A percentile compares a stretch with the other conserved stretches of the same genome.
phyloP scores from a whole-genome alignment of 352 stramenopile genomes.

The Aphanomyces invadans region DNA sequence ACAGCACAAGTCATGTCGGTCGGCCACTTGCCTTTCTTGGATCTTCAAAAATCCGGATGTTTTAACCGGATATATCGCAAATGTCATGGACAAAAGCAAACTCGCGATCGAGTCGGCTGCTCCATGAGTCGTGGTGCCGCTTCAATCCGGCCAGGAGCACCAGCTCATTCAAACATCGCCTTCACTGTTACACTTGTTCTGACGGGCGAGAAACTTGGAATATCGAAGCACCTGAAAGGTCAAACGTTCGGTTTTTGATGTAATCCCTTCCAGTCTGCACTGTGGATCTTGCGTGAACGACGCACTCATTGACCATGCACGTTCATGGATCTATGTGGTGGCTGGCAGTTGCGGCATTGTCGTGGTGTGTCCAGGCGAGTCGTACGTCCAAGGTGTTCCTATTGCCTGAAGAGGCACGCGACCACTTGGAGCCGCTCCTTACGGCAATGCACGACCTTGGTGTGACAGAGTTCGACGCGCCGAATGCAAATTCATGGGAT shows the following conservation, averaged over 20 bases:
- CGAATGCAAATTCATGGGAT: constrained; percentile 7
- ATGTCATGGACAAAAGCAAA: no score
- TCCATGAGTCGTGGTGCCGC: no score
- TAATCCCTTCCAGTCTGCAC: neutral
- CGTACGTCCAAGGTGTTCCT: constrained; percentile 14
- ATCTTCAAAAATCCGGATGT: neutral
- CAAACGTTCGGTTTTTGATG: neutral
- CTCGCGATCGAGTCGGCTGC: no score
- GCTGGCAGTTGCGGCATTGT: neutral
- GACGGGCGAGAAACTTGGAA: neutral
- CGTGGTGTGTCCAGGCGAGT: neutral
- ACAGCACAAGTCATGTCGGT: neutral
- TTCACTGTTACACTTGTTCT: neutral
- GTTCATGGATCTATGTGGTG: neutral
- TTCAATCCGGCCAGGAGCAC: no score
- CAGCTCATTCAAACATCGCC: no score
- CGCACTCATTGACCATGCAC: neutral
- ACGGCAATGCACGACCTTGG: constrained; percentile 4
- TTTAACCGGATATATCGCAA: constrained; percentile 5
- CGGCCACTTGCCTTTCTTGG: neutral
- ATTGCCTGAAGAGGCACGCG: constrained; percentile 9
- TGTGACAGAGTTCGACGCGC: neutral
- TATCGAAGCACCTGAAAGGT: neutral
- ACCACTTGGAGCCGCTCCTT: constrained; percentile 11
- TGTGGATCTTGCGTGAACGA: neutral